Evolutionary conservation across 208 protist genomes (phyloP), one percentile per base, ranked within the genome.

Genomic region (Wallacemonas sp.): DNA sequence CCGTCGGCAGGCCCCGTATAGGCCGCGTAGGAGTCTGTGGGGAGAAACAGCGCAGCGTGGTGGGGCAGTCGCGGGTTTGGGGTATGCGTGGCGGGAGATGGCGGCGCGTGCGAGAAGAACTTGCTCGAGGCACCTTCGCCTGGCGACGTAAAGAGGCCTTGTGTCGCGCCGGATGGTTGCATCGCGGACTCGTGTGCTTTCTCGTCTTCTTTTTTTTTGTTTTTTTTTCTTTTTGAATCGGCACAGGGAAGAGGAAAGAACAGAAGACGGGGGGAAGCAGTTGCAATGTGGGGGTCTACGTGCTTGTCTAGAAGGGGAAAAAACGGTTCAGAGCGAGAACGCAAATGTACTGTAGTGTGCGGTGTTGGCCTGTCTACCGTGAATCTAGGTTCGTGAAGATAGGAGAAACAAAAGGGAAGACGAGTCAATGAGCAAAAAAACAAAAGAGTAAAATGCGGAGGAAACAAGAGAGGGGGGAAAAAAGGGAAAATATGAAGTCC

Each of bases 381-480:
- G n/a, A n/a, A n/a, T n/a, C n/a, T n/a, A n/a, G n/a, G n/a, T n/a
- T n/a, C n/a, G n/a, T n/a, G n/a, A n/a, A n/a, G n/a, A n/a, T 14
- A 42, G 14, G 7, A 42, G 14, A 42, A 42, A 7, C 38, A 50
- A 50, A 50, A 11, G 45, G 45, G 45, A 50, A 50, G n/a, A 7
- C 8, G 26, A 55, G 59, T 25, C 1, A 20, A 42, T 5, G 39
- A 7, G 61, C 3, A 69, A 61, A 50, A 31, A 69, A 48, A 49
- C 7, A 32, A 20, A 16, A 68, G n/a, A n/a, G 63, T 22, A 18
- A 61, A 33, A 5, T 20, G 18, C 59, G 16, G 16, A 31, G n/a
- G 42, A 8, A 8, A 20, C 29, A 11, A 29, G n/a, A n/a, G n/a
- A n/a, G n/a, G n/a, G n/a, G n/a, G 22, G 20, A 32, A 38, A 3